Evolutionary conservation across 148 eudicot species (phyloP), one percentile per base, ranked within the genome.

Genomic region (Chenopodium berlandieri): DNA sequence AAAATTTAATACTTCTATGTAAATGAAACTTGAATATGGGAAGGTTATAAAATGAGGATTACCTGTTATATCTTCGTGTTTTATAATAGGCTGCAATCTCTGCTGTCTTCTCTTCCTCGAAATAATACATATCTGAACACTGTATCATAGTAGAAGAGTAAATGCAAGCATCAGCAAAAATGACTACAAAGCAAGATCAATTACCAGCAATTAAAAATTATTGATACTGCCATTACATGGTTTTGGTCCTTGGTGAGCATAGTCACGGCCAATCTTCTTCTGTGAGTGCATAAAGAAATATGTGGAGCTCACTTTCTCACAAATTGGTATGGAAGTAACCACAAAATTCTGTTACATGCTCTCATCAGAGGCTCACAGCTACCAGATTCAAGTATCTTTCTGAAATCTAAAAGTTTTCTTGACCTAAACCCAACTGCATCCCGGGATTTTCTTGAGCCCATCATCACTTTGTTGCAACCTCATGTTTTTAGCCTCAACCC

Each of bases 361-460:
- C 74, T 34, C 82, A 47, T 32, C 20, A 46, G 50, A 71, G 52
- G 52, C 14, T 48, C 52, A 47, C 0, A 25, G n/a, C 19, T 73
- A 37, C 30, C 78, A 62, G 31, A 27, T 72, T 71, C 70, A 64
- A 20, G 30, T 19, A 56, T 37, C 71, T 40, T 62, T 17, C 12
- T 60, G 25, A 56, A n/a, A 37, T 60, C 25, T 22, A 79, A 37
- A 31, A 56, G 23, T 10, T 72, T 60, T 48, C 72, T 25, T 25
- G 46, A 66, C 78, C 78, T 81, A 86, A 79, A 87, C 83, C 93
- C 96, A 92, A 86, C 93, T 92, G 82, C 84, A 84, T 37, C 94
- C 96, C n/a, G 96, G 89, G 37, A 44, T 83, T 87, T 88, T 92
- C 82, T 83, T 86, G 58, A 91, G 82, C 48, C 96, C 92, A 58